phyloP scores from a whole-genome alignment of 768 basidiomycete species.

The Leccinum variicolor region DNA sequence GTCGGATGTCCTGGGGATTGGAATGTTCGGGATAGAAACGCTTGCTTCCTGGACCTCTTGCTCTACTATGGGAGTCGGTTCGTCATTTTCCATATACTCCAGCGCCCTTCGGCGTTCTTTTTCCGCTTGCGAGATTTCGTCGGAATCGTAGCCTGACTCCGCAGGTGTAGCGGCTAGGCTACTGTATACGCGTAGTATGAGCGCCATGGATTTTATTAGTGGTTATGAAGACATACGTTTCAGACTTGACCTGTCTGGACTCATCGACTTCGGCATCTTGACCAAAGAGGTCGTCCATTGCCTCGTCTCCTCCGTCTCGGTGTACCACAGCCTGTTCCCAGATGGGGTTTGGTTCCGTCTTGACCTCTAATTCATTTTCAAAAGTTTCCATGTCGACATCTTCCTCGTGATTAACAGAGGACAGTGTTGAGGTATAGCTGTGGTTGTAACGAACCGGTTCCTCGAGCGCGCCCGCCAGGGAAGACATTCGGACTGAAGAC shows the following conservation, averaged over 20 bases:
- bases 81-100: slow-evolving; percentile 81
- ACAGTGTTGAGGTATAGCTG: slow-evolving; percentile 11
- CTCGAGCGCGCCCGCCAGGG: slow-evolving; percentile 56
- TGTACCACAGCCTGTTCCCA: slow-evolving; percentile 17
- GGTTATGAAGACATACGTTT: slow-evolving; percentile 36
- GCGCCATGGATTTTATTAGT: slow-evolving; percentile 8
- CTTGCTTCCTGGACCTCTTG: slow-evolving; percentile 62
- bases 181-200: slow-evolving; percentile 21
- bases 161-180: slow-evolving; percentile 37
- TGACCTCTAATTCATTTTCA: slow-evolving; percentile 12
- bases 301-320: slow-evolving; percentile 39
- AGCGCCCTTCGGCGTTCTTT: slow-evolving; percentile 57
- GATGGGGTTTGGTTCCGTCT: slow-evolving; percentile 12
- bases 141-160: slow-evolving; percentile 56
- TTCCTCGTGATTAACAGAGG: slow-evolving; percentile 16
- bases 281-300: slow-evolving; percentile 80
- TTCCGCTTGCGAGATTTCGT: slow-evolving; percentile 62
- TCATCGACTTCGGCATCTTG: slow-evolving; percentile 55
- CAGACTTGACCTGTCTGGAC: slow-evolving; percentile 40
- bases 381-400: slow-evolving; percentile 43
- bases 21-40: slow-evolving; percentile 84
- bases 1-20: slow-evolving; percentile 75
- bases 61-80: slow-evolving; percentile 47
- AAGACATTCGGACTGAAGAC: slow-evolving; percentile 40
- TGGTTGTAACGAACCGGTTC: slow-evolving; percentile 27